phyloP scores from a whole-genome alignment of 2,329 filamentous ascomycete species.

The Bimuria novae-zelandiae region DNA sequence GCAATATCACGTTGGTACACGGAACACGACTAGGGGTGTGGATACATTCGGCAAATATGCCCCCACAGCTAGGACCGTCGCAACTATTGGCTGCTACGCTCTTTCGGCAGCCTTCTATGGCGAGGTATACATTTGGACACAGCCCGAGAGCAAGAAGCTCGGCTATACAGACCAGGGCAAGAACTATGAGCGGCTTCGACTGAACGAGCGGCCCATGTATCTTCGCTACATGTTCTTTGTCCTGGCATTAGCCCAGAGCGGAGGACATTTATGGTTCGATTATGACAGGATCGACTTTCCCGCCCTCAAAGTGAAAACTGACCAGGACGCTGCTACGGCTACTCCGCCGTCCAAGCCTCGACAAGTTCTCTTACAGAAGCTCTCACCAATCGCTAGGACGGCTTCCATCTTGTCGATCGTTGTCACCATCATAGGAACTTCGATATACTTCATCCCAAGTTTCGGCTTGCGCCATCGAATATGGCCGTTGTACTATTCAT shows the following conservation, averaged over 20 bases:
- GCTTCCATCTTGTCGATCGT: conserved; percentile 50
- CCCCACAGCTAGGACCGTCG: conserved; percentile 63
- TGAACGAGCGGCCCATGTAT: conserved; percentile 88
- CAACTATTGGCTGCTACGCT: conserved; percentile 76
- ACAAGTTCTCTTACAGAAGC: conserved; percentile 23
- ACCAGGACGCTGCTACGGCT: conserved; percentile 17
- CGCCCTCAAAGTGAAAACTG: conserved; percentile 30
- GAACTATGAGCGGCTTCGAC: conserved; percentile 67
- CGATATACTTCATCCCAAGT: conserved; percentile 40
- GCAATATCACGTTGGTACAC: conserved; percentile 67
- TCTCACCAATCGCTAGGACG: conserved; percentile 21
- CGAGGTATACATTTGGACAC: conserved; percentile 78
- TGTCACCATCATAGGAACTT: conserved; percentile 45
- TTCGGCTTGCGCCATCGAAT: conserved; percentile 31
- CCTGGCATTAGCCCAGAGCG: conserved; percentile 71
- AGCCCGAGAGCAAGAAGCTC: conserved; percentile 64
- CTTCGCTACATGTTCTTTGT: conserved; percentile 71
- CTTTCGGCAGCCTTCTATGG: conserved; percentile 80
- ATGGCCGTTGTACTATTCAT: conserved; percentile 60
- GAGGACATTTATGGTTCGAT: conserved; percentile 72
- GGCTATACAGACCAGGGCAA: conserved; percentile 73
- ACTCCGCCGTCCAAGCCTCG: conserved; percentile 19
- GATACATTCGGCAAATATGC: conserved; percentile 65
- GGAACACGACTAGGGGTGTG: conserved; percentile 71
- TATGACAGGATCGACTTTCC: conserved; percentile 68